Evolutionary conservation across 1,284 basidiomycete genomes (phyloP), one percentile per base, ranked within the genome.

Genomic region (Porodaedalea pini): DNA sequence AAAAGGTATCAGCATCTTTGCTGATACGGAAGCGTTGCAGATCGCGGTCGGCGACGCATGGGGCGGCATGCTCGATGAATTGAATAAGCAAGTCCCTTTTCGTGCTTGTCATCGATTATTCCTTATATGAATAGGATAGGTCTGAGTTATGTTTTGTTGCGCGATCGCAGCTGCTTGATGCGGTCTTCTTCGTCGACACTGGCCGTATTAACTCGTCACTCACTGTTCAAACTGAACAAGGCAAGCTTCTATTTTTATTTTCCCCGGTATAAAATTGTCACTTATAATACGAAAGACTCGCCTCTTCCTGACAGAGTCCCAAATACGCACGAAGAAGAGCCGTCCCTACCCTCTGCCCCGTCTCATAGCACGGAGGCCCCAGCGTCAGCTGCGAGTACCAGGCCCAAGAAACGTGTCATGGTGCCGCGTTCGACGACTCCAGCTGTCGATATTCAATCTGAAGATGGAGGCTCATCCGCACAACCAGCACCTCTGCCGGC

Each of bases 1-100:
- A 0, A 75, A 77, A 61, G 74, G 68, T 5, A 67, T 85, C 17
- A 71, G 80, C n/a, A 70, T 84, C 2, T 69, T 89, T 4, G 80
- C 77, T 0, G 77, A 85, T 51, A 67, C 69, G 34, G 71, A 69
- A 3, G 69, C 71, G 0, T 74, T 86, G 62, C 68, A 73, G 32
- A 69, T 75, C 21, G 79, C 76, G 1, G 68, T 84, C 2, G 64
- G 68, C 40, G 75, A 76, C 19, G 70, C 62, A 15, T 88, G 83
- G 85, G 68, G 70, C 32, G 75, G 79, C 29, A 66, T 87, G 31
- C 68, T 73, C 0, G 69, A 73, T 0, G 80, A 81, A 60, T 78
- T 80, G 2, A 71, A 71, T 61, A 75, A 71, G 88, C 87, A 49
- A 13, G 73, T 71, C 32, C 25, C 31, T 32, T 21, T 39, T 50